Evolutionary conservation across 176 grass and related monocot genomes (phyloP), one percentile per base, ranked within the genome.

Genomic region (Puya raimondii): DNA sequence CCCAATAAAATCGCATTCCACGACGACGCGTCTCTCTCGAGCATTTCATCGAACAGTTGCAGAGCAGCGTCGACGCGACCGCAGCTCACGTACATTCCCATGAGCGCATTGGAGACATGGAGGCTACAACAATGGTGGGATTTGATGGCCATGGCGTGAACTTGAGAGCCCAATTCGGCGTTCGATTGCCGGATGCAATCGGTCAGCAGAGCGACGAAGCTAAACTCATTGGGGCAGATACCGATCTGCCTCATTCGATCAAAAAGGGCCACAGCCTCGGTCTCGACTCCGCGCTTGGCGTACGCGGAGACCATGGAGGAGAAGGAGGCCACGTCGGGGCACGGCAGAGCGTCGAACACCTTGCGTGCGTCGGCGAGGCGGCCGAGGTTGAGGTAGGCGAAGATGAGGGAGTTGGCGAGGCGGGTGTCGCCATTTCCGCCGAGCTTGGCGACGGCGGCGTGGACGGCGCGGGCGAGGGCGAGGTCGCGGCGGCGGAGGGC

Each of bases 121-220:
- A 87, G 73, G 54, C 76, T 49, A 16, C 18, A 54, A 66, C 17
- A 53, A 56, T 53, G 47, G 0, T 18, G 13, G 50, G 52, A 70
- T 76, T 91, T 84, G 70, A 82, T 64, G 18, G 75, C 78, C 67
- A 87, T 73, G 10, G 88, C 84, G 66, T 86, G 88, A 68, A 87
- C 84, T 82, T 86, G 88, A 4, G 84, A 42, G 1, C 88, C 88
- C 18, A 91, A 58, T 10, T 65, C 65, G 71, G 64, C 65, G 63
- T 81, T 74, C 42, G 16, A 79, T 50, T 82, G 57, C 49, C 88
- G 70, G 10, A 80, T 80, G 81, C 88, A 91, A 17, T 78, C 77
- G 14, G 88, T 91, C 80, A 91, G 76, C 29, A 91, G 69, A 0
- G 80, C 88, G 1, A 91, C 81, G 68, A 81, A 91, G 59, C 72